A percentile compares a stretch with the other conserved stretches of the same genome.
Evolutionary conservation across 2,329 filamentous ascomycete species (phyloP).

Genomic region (Stagonosporopsis cucurbitacearum): DNA sequence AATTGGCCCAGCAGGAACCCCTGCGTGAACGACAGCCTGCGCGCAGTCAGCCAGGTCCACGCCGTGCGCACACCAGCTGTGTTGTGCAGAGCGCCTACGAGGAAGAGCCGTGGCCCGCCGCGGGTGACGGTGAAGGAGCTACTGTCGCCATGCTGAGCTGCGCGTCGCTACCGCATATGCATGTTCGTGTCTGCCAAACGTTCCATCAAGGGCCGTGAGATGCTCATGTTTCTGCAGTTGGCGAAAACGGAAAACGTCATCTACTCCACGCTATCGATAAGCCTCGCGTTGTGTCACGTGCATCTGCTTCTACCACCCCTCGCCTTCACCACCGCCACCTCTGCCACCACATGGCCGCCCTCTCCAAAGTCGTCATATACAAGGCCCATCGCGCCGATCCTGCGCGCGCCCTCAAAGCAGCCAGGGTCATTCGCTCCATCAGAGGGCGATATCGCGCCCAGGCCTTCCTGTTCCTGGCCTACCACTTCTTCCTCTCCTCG

Average conservation of each 20-base stretch:
- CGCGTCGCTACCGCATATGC: constrained; percentile 3
- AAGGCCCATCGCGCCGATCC: constrained; percentile 17
- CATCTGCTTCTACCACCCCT: not conserved
- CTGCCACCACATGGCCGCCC: constrained; percentile 18
- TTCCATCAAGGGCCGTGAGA: too few species aligned
- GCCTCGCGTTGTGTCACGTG: too few species aligned
- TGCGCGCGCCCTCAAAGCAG: constrained; percentile 30
- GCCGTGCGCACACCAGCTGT: not conserved
- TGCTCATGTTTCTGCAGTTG: too few species aligned
- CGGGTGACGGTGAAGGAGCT: constrained; percentile 17
- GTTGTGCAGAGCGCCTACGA: constrained; percentile 16
- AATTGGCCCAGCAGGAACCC: constrained; percentile 93
- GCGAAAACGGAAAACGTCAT: too few species aligned
- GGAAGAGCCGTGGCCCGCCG: constrained; percentile 25
- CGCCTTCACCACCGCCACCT: not conserved
- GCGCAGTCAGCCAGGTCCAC: constrained; percentile 27
- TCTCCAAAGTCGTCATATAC: constrained; percentile 25
- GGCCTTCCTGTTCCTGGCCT: constrained; percentile 42
- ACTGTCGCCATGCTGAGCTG: constrained; percentile 23
- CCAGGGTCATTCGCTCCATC: constrained; percentile 38
- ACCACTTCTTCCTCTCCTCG: constrained; percentile 44
- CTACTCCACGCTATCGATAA: too few species aligned
- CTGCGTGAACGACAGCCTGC: constrained; percentile 86
- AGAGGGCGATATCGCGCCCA: constrained; percentile 39
- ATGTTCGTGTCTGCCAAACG: too few species aligned